Evolutionary conservation across 2,329 filamentous ascomycete genomes (phyloP).

Genomic region (Coleophoma cylindrospora): DNA sequence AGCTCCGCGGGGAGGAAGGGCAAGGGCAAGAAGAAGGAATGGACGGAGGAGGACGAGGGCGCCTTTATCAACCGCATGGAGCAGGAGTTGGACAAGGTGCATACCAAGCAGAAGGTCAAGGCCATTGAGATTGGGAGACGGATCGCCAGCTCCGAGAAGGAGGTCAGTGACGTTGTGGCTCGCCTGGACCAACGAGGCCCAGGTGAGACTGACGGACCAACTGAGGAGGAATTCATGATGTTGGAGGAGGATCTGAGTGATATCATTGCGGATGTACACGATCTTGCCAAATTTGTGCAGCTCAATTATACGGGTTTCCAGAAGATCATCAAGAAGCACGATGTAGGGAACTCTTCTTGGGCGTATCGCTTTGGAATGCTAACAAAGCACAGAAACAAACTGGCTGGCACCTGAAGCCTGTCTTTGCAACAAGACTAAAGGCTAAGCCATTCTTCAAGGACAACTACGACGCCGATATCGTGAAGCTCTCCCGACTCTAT

Average conservation of each 20-base stretch:
- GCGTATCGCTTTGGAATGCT: not conserved
- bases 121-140: constrained; percentile 90
- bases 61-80: constrained; percentile 84
- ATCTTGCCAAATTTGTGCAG: constrained; percentile 96
- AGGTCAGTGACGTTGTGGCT: constrained; percentile 82
- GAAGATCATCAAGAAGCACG: constrained; percentile 99
- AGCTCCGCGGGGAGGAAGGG: constrained; percentile 30
- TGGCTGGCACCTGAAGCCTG: constrained; percentile 84
- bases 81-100: constrained; percentile 92
- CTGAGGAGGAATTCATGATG: constrained; percentile 89
- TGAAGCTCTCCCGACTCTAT: constrained; percentile 92
- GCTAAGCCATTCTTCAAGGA: constrained; percentile 98
- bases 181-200: constrained; percentile 61
- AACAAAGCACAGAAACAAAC: constrained; percentile 71
- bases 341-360: constrained; percentile 51
- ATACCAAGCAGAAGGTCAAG: constrained; percentile 96
- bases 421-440: constrained; percentile 92
- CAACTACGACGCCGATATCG: constrained; percentile 94
- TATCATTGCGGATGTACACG: constrained; percentile 97
- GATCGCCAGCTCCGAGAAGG: constrained; percentile 81
- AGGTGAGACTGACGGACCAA: constrained; percentile 40
- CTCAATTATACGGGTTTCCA: constrained; percentile 98
- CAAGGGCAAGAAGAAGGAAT: constrained; percentile 55
- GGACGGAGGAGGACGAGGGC: constrained; percentile 90
- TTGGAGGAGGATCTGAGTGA: constrained; percentile 94